A percentile compares a stretch with the other conserved stretches of the same genome.
phyloP scores from a whole-genome alignment of 2,329 filamentous ascomycete genomes.

The Exophiala spinifera region DNA sequence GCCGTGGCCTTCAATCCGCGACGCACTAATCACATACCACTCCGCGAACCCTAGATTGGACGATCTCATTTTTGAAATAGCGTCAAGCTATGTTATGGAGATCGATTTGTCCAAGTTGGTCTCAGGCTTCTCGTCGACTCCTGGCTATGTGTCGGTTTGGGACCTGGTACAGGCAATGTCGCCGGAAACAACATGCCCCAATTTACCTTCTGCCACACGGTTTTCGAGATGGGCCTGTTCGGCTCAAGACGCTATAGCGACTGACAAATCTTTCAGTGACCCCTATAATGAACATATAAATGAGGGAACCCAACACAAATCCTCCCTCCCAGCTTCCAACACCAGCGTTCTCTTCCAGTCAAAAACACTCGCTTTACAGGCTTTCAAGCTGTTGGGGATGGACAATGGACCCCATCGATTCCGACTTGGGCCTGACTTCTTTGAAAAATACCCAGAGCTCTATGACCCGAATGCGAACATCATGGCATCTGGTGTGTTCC shows the following conservation, averaged over 20 bases:
- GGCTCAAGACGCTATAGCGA: not conserved
- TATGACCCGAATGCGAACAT: slow-evolving; percentile 2
- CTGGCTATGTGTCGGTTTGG: slow-evolving; percentile 16
- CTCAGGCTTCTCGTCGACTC: not conserved
- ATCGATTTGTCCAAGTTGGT: slow-evolving; percentile 6
- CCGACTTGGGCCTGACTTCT: slow-evolving; percentile 12
- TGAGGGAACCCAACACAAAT: too few species aligned
- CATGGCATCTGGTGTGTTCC: slow-evolving; percentile 9
- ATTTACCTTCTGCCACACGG: not conserved
- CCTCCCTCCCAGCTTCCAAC: slow-evolving; percentile 5
- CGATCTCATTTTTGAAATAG: slow-evolving; percentile 10
- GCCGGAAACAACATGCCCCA: slow-evolving; percentile 8
- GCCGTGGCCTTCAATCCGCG: slow-evolving; percentile 5
- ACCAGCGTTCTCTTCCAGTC: slow-evolving; percentile 7
- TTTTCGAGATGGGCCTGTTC: not conserved
- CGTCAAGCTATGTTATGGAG: slow-evolving; percentile 1
- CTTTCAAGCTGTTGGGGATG: slow-evolving; percentile 17
- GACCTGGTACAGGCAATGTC: slow-evolving; percentile 16
- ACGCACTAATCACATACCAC: slow-evolving; percentile 5
- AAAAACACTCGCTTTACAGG: slow-evolving; percentile 4
- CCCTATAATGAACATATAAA: too few species aligned
- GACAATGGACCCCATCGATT: slow-evolving; percentile 9
- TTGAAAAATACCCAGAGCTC: slow-evolving; percentile 14
- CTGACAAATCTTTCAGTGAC: not conserved
- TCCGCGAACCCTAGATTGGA: slow-evolving; percentile 6